Base-by-base conservation (phyloP, 495 filamentous ascomycete species). In the Lophium mytilinum region DNA sequence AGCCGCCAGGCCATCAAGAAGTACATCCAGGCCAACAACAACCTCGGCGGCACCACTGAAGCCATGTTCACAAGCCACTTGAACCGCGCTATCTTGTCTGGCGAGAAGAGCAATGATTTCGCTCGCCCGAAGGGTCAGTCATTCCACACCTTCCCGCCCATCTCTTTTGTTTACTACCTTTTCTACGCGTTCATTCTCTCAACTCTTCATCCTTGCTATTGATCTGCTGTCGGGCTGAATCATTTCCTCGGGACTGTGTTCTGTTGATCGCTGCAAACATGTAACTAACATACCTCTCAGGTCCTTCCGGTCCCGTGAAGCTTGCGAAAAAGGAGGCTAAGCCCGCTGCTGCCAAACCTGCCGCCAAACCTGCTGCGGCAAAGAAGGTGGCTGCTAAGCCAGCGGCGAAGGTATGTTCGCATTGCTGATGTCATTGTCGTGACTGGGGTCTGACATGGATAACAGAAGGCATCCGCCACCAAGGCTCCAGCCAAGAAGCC, bases 1-100 rank as follows among this genome's bases (percentile, higher is more conserved):
- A 98, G 93, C 76, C 94, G 93, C 64, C 86, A 91, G 72, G 87
- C 88, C 30, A 83, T 99, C 71, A 96, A 96, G 87, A 96, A 99
- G 74, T 99, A 97, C 77, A 88, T 99, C 67, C 80, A 82, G 72
- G 83, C 87, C 65, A 97, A 99, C 86, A 96, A 97, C 83, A 87
- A 85, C 70, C 81, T 94, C 72, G 72, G 75, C 61, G 78, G 76
- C 55, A 80, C 83, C 52, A 79, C 76, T 36, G 83, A 86, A 65
- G 77, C 76, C 47, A 83, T 83, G 69, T 97, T 97, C 71, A 91
- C 93, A 70, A 80, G 81, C 61, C 85, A 92, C 65, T 90, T 99
- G 83, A 97, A 96, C 82, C 85, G 85, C 71, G 90, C 91, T 36
- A 80, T 99, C 73, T 85, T 87, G 78, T 71, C 80, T 55, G 93